Evolutionary conservation across 306 rosid species (phyloP).

Genomic region (Carpinus fangiana): DNA sequence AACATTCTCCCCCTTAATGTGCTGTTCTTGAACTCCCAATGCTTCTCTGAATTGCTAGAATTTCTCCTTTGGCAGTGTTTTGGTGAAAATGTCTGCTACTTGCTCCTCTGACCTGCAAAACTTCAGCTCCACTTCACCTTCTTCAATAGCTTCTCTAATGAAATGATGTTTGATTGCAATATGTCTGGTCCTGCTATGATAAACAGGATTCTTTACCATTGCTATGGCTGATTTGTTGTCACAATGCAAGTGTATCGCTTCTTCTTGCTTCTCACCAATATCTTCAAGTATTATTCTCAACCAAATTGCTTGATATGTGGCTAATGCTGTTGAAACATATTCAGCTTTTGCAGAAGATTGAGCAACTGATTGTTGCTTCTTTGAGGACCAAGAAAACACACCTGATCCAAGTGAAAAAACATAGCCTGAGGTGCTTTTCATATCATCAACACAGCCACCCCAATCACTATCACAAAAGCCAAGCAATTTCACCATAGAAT

Average conservation of each 20-base stretch:
- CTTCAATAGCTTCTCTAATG: neutral
- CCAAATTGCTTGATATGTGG: neutral
- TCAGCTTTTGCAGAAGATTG: neutral
- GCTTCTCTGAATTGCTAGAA: neutral
- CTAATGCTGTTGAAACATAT: neutral
- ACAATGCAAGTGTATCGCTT: neutral
- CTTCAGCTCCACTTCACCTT: no score
- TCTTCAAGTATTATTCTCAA: neutral
- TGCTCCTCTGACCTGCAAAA: neutral
- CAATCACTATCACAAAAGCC: no score
- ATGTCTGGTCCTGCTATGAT: neutral
- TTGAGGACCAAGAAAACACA: neutral
- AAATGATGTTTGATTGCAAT: neutral
- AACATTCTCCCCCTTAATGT: no score
- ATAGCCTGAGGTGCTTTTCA: no score
- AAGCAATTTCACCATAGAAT: no score
- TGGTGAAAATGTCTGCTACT: neutral
- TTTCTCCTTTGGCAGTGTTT: neutral
- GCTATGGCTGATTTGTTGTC: neutral
- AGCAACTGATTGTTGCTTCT: no score
- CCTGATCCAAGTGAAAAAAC: neutral
- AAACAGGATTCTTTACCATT: neutral
- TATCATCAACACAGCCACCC: no score
- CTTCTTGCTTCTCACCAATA: no score
- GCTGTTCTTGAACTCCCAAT: neutral